Percentiles rank a stretch among this genome's conserved stretches.
phyloP scores from a whole-genome alignment of 169 alveolate genomes.

The Eimeria brunetti region DNA sequence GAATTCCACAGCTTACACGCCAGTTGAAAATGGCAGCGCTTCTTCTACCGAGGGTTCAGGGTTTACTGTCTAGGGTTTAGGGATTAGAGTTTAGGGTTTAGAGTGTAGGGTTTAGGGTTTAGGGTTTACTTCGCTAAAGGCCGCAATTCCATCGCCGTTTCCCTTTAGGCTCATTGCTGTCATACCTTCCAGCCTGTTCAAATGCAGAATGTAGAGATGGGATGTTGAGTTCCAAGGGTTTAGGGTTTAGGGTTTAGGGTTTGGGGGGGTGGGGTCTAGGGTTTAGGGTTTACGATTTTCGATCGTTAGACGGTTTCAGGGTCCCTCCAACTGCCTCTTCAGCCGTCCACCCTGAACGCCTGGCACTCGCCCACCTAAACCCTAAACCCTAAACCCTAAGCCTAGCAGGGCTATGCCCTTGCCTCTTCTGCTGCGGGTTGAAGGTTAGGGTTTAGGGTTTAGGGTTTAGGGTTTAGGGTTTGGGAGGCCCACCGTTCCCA shows the following conservation, averaged over 20 bases:
- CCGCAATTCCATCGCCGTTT: not conserved
- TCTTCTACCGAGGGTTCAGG: not conserved
- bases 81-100: no score
- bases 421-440: not conserved
- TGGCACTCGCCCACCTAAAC: conserved; percentile 9
- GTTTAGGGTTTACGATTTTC: conserved; percentile 12
- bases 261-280: not conserved
- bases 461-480: conserved; percentile 18
- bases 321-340: not conserved
- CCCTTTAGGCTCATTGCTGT: conserved; percentile 9
- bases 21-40: not conserved
- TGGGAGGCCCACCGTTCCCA: not conserved
- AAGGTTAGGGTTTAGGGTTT: not conserved
- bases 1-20: not conserved
- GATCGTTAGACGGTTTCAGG: not conserved
- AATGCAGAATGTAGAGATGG: not conserved
- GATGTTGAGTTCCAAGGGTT: conserved; percentile 6
- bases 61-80: no score
- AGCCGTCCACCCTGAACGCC: not conserved
- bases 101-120: not conserved
- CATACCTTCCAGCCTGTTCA: not conserved
- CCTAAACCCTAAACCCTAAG: conserved; percentile 19
- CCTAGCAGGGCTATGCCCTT: not conserved
- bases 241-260: not conserved
- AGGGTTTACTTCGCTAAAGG: conserved; percentile 9